phyloP scores from a whole-genome alignment of 148 eudicot genomes.

The Fagopyrum esculentum region DNA sequence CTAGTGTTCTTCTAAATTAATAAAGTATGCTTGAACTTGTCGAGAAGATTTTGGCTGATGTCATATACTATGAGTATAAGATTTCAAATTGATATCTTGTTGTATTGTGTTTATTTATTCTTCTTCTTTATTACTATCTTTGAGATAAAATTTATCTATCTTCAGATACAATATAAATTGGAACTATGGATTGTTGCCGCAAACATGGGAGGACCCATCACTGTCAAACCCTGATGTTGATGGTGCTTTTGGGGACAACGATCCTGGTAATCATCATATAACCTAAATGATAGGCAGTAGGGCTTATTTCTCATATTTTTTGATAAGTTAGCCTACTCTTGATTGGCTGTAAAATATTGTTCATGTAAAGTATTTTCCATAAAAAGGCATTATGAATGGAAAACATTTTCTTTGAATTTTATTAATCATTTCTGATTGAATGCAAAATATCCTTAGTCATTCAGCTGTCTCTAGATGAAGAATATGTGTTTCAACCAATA shows the following conservation, averaged over 20 bases:
- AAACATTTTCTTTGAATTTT: not conserved
- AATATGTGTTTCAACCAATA: not conserved
- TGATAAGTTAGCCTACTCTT: not conserved
- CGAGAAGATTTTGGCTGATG: not conserved
- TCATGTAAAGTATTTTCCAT: not conserved
- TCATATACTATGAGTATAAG: not conserved
- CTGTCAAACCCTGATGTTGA: constrained; percentile 73
- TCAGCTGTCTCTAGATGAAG: not conserved
- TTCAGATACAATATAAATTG: constrained; percentile 83
- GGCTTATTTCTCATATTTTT: not conserved
- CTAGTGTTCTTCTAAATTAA: not conserved
- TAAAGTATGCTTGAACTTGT: not conserved
- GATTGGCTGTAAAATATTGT: not conserved
- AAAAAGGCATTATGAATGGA: not conserved
- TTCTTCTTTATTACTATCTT: not conserved
- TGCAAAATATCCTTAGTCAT: not conserved
- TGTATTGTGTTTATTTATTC: not conserved
- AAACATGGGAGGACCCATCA: constrained; percentile 95
- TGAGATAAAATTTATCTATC: not conserved
- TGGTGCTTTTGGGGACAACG: constrained; percentile 91
- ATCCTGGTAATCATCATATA: constrained; percentile 47
- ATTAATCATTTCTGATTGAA: not conserved
- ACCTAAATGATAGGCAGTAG: constrained; percentile 3
- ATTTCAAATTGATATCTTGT: not conserved
- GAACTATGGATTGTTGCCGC: constrained; percentile 90